Conservation (phyloP, 345 rosid species). For the Raphanus sativus region DNA sequence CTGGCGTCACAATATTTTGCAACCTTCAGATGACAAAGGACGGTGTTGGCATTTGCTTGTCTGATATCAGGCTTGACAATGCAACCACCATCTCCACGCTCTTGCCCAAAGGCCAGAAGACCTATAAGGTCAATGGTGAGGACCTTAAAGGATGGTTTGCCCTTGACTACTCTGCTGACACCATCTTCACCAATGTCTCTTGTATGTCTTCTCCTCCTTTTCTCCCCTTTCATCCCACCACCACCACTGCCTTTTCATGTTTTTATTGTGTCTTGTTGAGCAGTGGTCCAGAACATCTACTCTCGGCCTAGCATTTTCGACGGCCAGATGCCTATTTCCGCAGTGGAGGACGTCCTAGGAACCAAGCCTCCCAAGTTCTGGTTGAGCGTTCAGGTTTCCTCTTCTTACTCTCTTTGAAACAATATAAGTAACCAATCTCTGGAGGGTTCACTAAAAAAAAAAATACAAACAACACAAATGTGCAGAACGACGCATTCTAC, state of each 20-base stretch:
- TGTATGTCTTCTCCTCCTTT: neutral
- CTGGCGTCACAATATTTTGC: neutral
- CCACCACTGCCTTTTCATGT: neutral
- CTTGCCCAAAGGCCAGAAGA: neutral
- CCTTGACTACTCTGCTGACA: neutral
- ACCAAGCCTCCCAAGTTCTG: neutral
- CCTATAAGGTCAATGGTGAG: neutral
- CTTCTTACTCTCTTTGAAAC: neutral
- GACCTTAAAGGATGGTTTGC: neutral
- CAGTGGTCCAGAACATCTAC: conserved; percentile 1
- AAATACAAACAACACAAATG: neutral
- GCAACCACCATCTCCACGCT: neutral
- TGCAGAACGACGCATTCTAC: neutral
- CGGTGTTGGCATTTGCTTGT: neutral
- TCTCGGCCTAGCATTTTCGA: neutral
- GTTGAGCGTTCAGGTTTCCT: neutral
- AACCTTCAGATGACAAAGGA: neutral
- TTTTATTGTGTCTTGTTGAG: neutral
- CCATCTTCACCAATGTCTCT: neutral
- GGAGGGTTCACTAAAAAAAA: neutral
- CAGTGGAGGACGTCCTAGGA: neutral
- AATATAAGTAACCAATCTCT: neutral
- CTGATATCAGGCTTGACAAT: neutral
- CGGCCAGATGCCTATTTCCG: neutral
- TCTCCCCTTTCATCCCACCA: neutral